Base-by-base conservation (phyloP, 1,139 yeast genomes). In the Yamadazyma oceani region DNA sequence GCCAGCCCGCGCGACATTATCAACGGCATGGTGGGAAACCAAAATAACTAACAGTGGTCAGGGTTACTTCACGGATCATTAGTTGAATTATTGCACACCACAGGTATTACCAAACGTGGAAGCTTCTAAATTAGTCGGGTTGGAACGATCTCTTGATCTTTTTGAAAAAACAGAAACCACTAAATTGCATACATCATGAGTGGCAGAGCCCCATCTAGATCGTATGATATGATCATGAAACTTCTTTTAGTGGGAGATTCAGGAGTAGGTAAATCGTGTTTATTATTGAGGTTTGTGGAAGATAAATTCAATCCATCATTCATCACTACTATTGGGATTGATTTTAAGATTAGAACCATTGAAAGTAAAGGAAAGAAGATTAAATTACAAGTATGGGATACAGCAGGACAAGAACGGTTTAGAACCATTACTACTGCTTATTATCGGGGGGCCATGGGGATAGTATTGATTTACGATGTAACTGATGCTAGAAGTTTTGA, bases 371-470 rank as follows among this genome's bases (percentile, higher is more conserved):
- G 96, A 42, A 86, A 87, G 65, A 83, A 85, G 53, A 86, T 94
- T 64, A 92, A 92, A 68, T 77, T 92, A 57, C 98, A 92, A 64
- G 89, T 92, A 31, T 92, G 98, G 98, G 98, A 92, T 63, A 92
- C 98, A 27, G 98, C 98, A 5, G 98, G 98, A 19, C 98, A 92
- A 68, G 98, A 92, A 65, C 78, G 98, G 54, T 92, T 92, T 75
- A 82, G 97, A 72, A 92, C 98, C 38, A 92, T 92, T 64, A 92
- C 98, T 35, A 89, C 97, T 15, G 97, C 98, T 8, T 92, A 94
- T 66, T 92, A 94, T 69, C 81, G 99, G 64, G 97, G 97, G 40
- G 98, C 99, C 42, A 88, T 89, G 94, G 99, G 98, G 46, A 92
- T 94, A 60, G 81, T 92, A 42, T 78, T 92, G 51, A 96, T 92